Evolutionary conservation across 176 grass and related monocot genomes (phyloP), one percentile per base, ranked within the genome.

Genomic region (Lolium perenne): DNA sequence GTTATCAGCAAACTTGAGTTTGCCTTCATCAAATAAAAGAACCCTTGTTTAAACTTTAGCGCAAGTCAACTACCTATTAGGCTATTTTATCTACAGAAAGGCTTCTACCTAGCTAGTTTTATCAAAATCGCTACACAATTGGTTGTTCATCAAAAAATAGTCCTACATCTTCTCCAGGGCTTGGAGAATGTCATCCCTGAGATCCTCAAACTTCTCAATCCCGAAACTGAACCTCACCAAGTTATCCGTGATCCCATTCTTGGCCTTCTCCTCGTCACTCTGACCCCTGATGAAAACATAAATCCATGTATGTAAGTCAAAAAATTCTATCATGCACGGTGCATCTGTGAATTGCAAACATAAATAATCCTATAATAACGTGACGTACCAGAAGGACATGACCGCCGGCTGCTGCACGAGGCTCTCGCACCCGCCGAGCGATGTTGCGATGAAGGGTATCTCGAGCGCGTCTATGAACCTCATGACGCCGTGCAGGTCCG

Each of bases 361-460:
- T 29, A 29, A 29, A 29, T 29, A 53, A 5, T 53, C 40, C 9
- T 45, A 15, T 14, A 73, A 7, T 1, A 3, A 56, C 10, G 48
- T 80, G 87, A 35, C 2, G 32, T 35, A 35, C 89, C 85, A 87
- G 59, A 86, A 93, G 50, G 92, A 90, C 92, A 93, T 90, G 74
- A 93, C 87, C 10, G 86, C 92, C 26, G 92, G 92, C 53, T 91
- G 92, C 53, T 90, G 83, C 59, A 94, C 80, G 10, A 91, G 65
- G 79, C 86, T 94, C 71, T 94, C 92, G 4, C 89, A 94, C 1
- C 92, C 89, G 4, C 92, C 92, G 8, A 91, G 84, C 2, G 92
- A 91, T 6, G 92, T 90, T 0, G 92, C 89, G 4, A 89, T 59
- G 56, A 91, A 85, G 15, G 92, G 89, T 77, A 94, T 81, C 65